These are phyloP conservation scores for Akebia trifoliata DNA, from an alignment of 164 flowering plant species.

Conservation along the genomic window DNA sequence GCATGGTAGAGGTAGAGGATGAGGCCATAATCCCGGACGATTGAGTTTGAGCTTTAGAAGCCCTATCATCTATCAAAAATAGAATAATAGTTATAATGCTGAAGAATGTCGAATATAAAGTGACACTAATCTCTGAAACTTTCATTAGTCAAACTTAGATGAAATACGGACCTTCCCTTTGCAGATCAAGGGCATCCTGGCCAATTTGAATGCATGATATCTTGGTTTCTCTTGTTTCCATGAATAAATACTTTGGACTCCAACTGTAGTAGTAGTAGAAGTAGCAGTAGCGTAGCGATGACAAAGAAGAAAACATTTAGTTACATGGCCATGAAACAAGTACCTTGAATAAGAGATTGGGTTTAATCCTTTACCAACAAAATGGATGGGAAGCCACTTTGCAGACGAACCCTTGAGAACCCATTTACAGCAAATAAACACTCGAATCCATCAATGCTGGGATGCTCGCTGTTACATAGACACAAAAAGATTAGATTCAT, in stretches of 20 bases:
- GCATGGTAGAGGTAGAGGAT: no score
- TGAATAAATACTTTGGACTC: slow-evolving; percentile 75
- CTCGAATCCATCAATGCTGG: slow-evolving; percentile 55
- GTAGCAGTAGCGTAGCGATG: not conserved
- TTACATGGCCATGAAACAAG: no score
- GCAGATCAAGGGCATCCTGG: slow-evolving; percentile 59
- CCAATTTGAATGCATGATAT: slow-evolving; percentile 40
- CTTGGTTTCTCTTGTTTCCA: slow-evolving; percentile 39
- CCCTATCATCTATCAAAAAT: no score
- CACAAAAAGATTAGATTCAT: slow-evolving; percentile 6
- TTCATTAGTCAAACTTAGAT: not conserved
- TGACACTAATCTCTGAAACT: not conserved
- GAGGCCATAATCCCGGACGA: no score
- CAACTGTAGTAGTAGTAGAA: slow-evolving; percentile 34
- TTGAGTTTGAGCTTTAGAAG: no score
- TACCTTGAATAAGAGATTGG: not conserved
- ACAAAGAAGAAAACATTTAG: no score
- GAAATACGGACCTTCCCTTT: not conserved
- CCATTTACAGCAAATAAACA: slow-evolving; percentile 63
- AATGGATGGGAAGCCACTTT: slow-evolving; percentile 49
- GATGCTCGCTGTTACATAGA: slow-evolving; percentile 56
- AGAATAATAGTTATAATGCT: no score
- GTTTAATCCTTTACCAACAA: slow-evolving; percentile 38
- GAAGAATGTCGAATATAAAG: no score
- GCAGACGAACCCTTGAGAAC: slow-evolving; percentile 53